Conservation (phyloP, 2,329 filamentous ascomycete genomes). For the Seiridium unicorne region DNA sequence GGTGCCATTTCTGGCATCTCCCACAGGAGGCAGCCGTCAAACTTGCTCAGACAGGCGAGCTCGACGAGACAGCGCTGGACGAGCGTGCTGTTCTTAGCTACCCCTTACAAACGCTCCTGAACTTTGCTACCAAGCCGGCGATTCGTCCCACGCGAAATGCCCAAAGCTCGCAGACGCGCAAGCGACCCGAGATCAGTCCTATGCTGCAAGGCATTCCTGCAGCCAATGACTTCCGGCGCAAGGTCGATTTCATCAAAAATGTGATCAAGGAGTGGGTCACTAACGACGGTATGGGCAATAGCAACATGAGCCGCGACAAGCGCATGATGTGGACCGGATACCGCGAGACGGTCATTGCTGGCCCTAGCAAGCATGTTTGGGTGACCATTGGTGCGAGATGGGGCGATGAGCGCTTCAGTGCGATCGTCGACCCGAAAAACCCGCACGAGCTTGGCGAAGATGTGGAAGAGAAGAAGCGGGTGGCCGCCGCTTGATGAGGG, state of each 20-base stretch:
- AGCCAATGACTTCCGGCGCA: slow-evolving; percentile 71
- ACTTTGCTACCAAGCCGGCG: slow-evolving; percentile 54
- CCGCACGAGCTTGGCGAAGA: slow-evolving; percentile 55
- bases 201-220: slow-evolving; percentile 64
- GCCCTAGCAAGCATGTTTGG: slow-evolving; percentile 65
- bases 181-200: slow-evolving; percentile 59
- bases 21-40: slow-evolving; percentile 67
- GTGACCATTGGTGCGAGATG: slow-evolving; percentile 64
- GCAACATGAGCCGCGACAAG: slow-evolving; percentile 52
- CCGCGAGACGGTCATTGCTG: slow-evolving; percentile 53
- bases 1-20: slow-evolving; percentile 77
- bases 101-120: slow-evolving; percentile 70
- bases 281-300: slow-evolving; percentile 69
- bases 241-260: slow-evolving; percentile 69
- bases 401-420: slow-evolving; percentile 55
- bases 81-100: slow-evolving; percentile 71
- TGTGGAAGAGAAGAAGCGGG: slow-evolving; percentile 38
- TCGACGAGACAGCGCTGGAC: slow-evolving; percentile 68
- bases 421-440: slow-evolving; percentile 53
- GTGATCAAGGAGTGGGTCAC: slow-evolving; percentile 70
- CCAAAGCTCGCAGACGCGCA: slow-evolving; percentile 35
- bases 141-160: slow-evolving; percentile 39
- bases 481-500: slow-evolving; percentile 8
- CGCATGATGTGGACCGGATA: slow-evolving; percentile 59
- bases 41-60: slow-evolving; percentile 62